Conservation (phyloP, 805 yeast species). For the Maudiozyma turicensis region DNA sequence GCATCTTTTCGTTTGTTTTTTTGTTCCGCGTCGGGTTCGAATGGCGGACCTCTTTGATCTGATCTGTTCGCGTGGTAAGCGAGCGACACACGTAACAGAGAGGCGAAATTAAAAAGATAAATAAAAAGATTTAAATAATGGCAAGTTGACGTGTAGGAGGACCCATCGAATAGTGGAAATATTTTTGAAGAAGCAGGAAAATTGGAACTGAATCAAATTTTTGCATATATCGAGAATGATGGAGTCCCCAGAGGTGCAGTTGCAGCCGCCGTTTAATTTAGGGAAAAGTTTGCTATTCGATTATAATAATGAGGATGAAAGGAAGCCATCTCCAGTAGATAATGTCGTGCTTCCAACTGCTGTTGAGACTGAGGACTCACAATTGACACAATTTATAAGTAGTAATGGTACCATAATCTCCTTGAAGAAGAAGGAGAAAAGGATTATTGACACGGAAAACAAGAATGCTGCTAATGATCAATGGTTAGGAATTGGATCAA, state of each 20-base stretch:
- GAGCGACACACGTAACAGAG: not conserved
- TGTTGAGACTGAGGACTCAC: not conserved
- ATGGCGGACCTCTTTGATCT: not conserved
- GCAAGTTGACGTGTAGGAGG: too few species aligned
- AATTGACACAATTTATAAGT: not conserved
- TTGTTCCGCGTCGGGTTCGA: not conserved
- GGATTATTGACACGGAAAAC: not conserved
- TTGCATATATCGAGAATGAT: too few species aligned
- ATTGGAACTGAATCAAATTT: too few species aligned
- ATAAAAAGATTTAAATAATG: not conserved
- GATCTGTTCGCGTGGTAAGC: not conserved
- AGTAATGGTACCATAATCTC: not conserved
- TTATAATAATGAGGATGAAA: not conserved
- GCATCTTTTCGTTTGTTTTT: not conserved
- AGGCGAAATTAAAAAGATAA: not conserved
- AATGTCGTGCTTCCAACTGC: not conserved
- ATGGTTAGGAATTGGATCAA: not conserved
- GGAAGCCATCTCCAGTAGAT: not conserved
- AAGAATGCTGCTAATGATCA: not conserved
- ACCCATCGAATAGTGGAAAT: too few species aligned
- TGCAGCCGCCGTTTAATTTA: not conserved
- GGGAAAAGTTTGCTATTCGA: conserved; percentile 9
- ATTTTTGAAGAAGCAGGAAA: too few species aligned
- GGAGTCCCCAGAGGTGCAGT: not conserved
- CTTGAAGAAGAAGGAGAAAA: not conserved